A percentile compares a stretch with the other conserved stretches of the same genome.
Conservation (phyloP, 129 eudicot genomes). For the Tagetes erecta region DNA sequence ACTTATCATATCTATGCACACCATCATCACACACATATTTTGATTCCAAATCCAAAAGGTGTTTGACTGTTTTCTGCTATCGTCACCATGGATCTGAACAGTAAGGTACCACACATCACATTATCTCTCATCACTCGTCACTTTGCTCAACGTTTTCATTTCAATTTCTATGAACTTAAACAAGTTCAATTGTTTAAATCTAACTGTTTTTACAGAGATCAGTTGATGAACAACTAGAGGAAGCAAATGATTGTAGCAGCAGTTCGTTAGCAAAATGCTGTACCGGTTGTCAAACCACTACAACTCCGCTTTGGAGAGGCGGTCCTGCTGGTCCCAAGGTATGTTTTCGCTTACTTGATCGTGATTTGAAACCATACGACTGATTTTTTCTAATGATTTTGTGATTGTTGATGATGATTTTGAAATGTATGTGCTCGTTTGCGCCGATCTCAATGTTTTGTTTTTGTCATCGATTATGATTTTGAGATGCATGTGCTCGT, state of each 20-base stretch:
- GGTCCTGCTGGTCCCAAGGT: conserved; percentile 85
- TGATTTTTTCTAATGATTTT: background rate
- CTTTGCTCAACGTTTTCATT: background rate
- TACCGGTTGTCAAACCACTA: conserved; percentile 55
- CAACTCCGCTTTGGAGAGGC: conserved; percentile 68
- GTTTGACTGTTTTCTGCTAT: background rate
- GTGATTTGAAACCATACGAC: background rate
- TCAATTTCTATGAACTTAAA: background rate
- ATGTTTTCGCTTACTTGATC: background rate
- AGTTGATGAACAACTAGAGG: background rate
- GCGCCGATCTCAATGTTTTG: too few relatives aligned
- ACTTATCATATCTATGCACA: background rate
- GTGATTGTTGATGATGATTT: background rate
- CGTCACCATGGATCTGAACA: conserved; percentile 47
- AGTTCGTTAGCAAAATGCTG: conserved; percentile 37
- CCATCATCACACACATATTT: background rate
- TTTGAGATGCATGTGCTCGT: too few relatives aligned
- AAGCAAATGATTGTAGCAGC: conserved; percentile 12
- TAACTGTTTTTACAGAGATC: conserved; percentile 32
- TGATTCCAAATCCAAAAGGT: conserved; percentile 8
- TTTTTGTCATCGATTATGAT: background rate
- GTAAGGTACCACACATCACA: conserved; percentile 33
- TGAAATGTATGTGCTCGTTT: background rate
- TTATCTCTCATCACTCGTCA: background rate
- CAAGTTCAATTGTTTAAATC: background rate